These are phyloP conservation scores for Coprinopsis marcescibilis DNA, from an alignment of 768 basidiomycete species.

Conservation along the genomic window DNA sequence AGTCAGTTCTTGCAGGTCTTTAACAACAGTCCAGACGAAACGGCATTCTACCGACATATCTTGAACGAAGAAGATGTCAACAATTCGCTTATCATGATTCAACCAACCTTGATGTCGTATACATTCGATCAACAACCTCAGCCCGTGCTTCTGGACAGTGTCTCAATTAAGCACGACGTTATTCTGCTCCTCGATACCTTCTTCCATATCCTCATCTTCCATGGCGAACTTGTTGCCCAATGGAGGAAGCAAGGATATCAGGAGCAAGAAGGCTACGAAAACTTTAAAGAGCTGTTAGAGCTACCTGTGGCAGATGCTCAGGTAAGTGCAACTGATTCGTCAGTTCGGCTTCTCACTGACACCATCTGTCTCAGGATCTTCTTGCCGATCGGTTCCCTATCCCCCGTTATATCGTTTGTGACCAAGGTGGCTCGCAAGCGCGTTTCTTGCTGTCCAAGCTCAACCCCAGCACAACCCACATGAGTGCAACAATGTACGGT, in stretches of 20 bases:
- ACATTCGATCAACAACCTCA: constrained; percentile 87
- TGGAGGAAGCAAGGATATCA: constrained; percentile 99
- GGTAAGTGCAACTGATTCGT: constrained; percentile 31
- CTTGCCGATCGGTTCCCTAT: constrained; percentile 95
- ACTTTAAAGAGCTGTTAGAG: constrained; percentile 92
- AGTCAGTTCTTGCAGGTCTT: constrained; percentile 99
- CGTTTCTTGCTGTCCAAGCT: constrained; percentile 96
- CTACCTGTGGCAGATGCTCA: constrained; percentile 85
- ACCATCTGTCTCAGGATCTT: constrained; percentile 56
- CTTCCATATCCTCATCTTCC: constrained; percentile 99
- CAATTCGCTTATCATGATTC: constrained; percentile 99
- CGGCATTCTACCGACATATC: constrained; percentile 95
- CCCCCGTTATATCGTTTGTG: constrained; percentile 95
- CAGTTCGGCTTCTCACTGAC: not conserved
- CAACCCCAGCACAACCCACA: constrained; percentile 97
- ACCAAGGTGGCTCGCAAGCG: constrained; percentile 96
- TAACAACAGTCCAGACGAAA: constrained; percentile 99
- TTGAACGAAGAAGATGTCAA: constrained; percentile 98
- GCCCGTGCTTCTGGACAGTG: constrained; percentile 93
- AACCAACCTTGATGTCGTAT: constrained; percentile 99
- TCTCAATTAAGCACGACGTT: constrained; percentile 96
- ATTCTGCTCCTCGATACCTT: constrained; percentile 96
- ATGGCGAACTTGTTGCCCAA: constrained; percentile 93
- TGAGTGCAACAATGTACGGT: constrained; percentile 91
- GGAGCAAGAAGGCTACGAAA: constrained; percentile 98